Conservation (phyloP, 1,139 yeast species). For the Kazachstania sp. region DNA sequence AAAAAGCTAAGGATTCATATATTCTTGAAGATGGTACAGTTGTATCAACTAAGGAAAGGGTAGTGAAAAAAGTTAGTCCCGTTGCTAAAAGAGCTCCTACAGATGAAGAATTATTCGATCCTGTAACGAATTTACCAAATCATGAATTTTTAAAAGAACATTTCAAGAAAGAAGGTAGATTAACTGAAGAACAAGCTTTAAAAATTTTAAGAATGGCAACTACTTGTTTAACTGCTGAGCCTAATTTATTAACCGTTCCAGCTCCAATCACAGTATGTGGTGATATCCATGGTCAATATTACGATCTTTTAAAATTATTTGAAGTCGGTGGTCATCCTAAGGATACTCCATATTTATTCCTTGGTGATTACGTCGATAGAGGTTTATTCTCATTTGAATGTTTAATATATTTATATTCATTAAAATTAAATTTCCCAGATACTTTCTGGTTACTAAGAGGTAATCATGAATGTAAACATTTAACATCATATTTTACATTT, state of each 20-base stretch:
- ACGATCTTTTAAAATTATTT: constrained; percentile 80
- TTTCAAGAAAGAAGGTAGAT: constrained; percentile 72
- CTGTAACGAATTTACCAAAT: constrained; percentile 58
- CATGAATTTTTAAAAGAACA: constrained; percentile 64
- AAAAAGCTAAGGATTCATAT: constrained; percentile 20
- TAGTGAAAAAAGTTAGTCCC: constrained; percentile 53
- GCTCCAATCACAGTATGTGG: constrained; percentile 97
- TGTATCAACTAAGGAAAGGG: constrained; percentile 61
- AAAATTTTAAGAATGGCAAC: constrained; percentile 65
- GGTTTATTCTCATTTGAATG: constrained; percentile 92
- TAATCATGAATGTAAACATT: constrained; percentile 90
- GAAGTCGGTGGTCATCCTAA: constrained; percentile 93
- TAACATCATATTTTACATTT: constrained; percentile 91
- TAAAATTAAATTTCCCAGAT: constrained; percentile 70
- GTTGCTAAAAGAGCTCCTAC: constrained; percentile 62
- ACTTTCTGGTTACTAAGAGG: constrained; percentile 84
- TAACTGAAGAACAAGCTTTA: constrained; percentile 63
- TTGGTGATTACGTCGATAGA: constrained; percentile 95
- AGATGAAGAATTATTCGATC: constrained; percentile 57
- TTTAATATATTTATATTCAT: constrained; percentile 66
- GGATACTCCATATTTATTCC: constrained; percentile 65
- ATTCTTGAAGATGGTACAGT: constrained; percentile 61
- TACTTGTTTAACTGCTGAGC: constrained; percentile 56
- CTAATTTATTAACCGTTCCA: constrained; percentile 70
- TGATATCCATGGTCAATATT: constrained; percentile 92